Conservation (phyloP, 768 basidiomycete genomes). For the Leccinum subtestaceum region DNA sequence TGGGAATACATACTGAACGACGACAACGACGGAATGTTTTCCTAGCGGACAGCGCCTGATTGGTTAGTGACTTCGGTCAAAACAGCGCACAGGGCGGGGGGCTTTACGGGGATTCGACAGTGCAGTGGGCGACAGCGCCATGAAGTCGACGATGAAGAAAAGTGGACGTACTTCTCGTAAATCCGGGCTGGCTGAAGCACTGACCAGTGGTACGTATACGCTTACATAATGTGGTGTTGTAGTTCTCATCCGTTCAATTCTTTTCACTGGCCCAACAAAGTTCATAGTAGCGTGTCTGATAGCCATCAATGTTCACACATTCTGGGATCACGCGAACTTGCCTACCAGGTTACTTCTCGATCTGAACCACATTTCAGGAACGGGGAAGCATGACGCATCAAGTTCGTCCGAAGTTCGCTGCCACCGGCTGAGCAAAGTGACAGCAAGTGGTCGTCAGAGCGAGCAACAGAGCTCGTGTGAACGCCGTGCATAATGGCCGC, state of each 20-base stretch:
- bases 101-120: too few species aligned
- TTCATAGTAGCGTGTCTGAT: not conserved
- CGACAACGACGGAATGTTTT: not conserved
- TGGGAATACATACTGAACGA: not conserved
- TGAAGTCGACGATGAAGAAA: not conserved
- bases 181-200: too few species aligned
- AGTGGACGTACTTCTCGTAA: too few species aligned
- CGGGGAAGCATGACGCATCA: not conserved
- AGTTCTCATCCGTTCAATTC: not conserved
- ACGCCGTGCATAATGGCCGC: not conserved
- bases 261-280: not conserved
- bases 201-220: not conserved
- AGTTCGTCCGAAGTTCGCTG: not conserved
- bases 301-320: not conserved
- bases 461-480: not conserved
- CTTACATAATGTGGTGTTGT: not conserved
- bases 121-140: too few species aligned
- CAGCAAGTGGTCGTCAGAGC: not conserved
- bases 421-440: not conserved
- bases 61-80: not conserved
- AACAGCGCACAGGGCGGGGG: too few species aligned
- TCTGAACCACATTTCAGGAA: not conserved
- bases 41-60: not conserved
- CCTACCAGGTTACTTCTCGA: not conserved
- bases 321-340: not conserved